A percentile compares a stretch with the other conserved stretches of the same genome.
phyloP scores from a whole-genome alignment of 129 eudicot genomes.

The Logfia minima region DNA sequence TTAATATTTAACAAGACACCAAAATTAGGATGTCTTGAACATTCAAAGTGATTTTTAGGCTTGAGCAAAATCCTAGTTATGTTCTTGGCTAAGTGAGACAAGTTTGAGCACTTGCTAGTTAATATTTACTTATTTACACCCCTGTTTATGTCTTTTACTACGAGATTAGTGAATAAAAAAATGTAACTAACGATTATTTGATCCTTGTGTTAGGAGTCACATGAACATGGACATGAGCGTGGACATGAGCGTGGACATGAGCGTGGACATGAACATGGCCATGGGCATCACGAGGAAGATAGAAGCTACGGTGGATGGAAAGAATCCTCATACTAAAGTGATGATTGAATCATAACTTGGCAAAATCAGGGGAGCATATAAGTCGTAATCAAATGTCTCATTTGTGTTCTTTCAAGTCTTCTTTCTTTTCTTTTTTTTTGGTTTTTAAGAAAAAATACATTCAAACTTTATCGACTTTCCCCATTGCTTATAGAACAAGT shows the following conservation, averaged over 20 bases:
- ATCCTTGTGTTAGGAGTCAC: conserved; percentile 33
- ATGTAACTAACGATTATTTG: background rate
- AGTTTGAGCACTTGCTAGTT: background rate
- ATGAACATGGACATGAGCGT: conserved; percentile 32
- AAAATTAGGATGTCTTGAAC: background rate
- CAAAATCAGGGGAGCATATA: background rate
- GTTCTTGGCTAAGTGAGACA: background rate
- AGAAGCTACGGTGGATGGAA: conserved; percentile 72
- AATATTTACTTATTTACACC: background rate
- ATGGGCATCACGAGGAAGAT: conserved; percentile 31
- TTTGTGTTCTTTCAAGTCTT: too few relatives aligned
- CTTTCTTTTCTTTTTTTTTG: too few relatives aligned
- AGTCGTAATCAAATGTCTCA: background rate
- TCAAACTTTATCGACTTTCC: background rate
- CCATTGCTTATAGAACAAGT: background rate
- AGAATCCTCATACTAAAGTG: conserved; percentile 49
- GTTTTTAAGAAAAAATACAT: too few relatives aligned
- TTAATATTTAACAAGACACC: background rate
- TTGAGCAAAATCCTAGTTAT: background rate
- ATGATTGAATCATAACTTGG: conserved; percentile 1
- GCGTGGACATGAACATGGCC: conserved; percentile 24
- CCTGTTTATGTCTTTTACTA: background rate
- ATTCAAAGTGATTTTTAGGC: background rate
- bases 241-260: conserved; percentile 33
- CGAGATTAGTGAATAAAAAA: background rate